phyloP scores from a whole-genome alignment of 2,329 filamentous ascomycete genomes.

The Emergomyces orientalis region DNA sequence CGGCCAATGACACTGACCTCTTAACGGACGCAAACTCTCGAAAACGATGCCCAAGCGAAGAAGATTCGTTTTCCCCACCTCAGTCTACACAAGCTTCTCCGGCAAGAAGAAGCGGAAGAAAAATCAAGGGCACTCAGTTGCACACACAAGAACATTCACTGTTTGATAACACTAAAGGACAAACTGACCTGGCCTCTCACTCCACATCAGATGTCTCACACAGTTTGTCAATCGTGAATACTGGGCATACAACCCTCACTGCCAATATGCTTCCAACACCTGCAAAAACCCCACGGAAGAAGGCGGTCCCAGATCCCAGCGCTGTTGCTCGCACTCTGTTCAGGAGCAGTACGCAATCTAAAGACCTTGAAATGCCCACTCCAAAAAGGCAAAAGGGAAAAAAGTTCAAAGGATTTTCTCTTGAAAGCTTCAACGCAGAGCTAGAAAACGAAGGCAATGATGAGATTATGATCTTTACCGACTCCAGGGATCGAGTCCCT shows the following conservation, averaged over 20 bases:
- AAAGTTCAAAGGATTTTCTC: conserved; percentile 37
- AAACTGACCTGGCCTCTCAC: background rate
- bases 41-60: conserved; percentile 15
- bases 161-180: conserved; percentile 9
- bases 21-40: conserved; percentile 16
- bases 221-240: conserved; percentile 12
- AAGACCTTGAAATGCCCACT: conserved; percentile 37
- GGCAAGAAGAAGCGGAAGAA: conserved; percentile 19
- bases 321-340: conserved; percentile 47
- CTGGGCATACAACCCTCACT: conserved; percentile 18
- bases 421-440: conserved; percentile 36
- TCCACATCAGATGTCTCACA: conserved; percentile 10
- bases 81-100: conserved; percentile 22
- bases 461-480: conserved; percentile 52
- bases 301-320: conserved; percentile 36
- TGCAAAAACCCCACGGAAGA: conserved; percentile 53
- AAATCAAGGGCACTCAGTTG: conserved; percentile 2
- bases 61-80: conserved; percentile 24
- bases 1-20: conserved; percentile 14
- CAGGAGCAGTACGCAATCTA: conserved; percentile 36
- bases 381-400: conserved; percentile 40
- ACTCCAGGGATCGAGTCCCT: conserved; percentile 53
- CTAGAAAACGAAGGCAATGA: conserved; percentile 24
- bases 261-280: conserved; percentile 50
- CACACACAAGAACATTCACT: conserved; percentile 6